These are phyloP conservation scores for Trichoderma semiorbis DNA, from an alignment of 2,329 filamentous ascomycete genomes.

Conservation along the genomic window DNA sequence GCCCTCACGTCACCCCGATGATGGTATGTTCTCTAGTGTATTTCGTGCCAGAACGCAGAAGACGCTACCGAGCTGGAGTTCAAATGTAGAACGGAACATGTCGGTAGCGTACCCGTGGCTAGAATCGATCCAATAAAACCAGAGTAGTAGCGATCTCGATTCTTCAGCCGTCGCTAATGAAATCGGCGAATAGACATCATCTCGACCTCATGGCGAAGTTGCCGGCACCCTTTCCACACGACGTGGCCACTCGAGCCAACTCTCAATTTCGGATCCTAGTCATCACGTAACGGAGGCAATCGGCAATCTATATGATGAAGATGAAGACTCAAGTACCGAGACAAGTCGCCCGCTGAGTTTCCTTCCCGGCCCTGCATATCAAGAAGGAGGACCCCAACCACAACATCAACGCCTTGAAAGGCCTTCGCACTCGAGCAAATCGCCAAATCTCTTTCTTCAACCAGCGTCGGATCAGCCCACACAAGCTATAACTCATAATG, in stretches of 20 bases:
- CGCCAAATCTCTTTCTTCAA: conserved; percentile 41
- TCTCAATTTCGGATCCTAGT: conserved; percentile 78
- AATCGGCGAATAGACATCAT: conserved; percentile 50
- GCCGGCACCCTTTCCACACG: conserved; percentile 56
- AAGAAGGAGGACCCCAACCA: conserved; percentile 45
- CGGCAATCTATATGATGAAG: conserved; percentile 82
- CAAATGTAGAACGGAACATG: background rate
- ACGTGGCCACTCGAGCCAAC: conserved; percentile 55
- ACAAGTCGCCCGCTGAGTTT: conserved; percentile 69
- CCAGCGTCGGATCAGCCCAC: conserved; percentile 41
- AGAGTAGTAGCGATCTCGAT: conserved; percentile 8
- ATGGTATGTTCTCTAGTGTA: conserved; percentile 41
- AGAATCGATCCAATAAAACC: background rate
- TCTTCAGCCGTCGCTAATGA: conserved; percentile 14
- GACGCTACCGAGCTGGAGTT: background rate
- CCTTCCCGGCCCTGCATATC: conserved; percentile 54
- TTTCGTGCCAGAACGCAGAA: background rate
- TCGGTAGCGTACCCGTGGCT: background rate
- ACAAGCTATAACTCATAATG: conserved; percentile 22
- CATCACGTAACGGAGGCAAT: conserved; percentile 95
- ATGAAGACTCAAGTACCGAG: conserved; percentile 59
- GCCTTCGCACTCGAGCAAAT: conserved; percentile 32
- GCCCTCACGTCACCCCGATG: conserved; percentile 40
- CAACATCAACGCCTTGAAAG: conserved; percentile 15
- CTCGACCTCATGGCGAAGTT: conserved; percentile 53